phyloP scores from a whole-genome alignment of 2,329 filamentous ascomycete genomes.

The Pseudovirgaria hyperparasitica region DNA sequence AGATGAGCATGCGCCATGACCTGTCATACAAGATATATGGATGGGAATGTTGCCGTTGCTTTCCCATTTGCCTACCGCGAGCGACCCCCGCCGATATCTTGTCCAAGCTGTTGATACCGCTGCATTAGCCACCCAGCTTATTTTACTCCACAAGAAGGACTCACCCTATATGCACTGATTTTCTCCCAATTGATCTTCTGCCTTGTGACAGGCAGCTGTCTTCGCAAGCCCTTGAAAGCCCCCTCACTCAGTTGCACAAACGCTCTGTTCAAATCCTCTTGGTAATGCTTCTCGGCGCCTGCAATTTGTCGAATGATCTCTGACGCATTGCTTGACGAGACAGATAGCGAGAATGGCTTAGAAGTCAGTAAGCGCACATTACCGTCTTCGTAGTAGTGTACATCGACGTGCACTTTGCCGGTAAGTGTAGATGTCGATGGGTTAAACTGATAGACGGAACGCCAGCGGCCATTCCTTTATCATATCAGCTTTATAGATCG shows the following conservation, averaged over 20 bases:
- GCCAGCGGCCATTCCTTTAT: conserved; percentile 85
- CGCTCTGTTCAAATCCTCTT: conserved; percentile 87
- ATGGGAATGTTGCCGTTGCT: background rate
- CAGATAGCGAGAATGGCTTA: conserved; percentile 54
- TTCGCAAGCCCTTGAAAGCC: conserved; percentile 82
- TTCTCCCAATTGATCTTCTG: conserved; percentile 99
- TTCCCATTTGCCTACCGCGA: conserved; percentile 15
- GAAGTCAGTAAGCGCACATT: conserved; percentile 90
- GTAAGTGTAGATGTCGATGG: conserved; percentile 54
- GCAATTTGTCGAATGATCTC: conserved; percentile 71
- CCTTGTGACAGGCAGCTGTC: conserved; percentile 88
- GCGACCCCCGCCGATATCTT: conserved; percentile 39
- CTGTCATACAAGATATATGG: background rate
- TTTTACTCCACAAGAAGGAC: conserved; percentile 33
- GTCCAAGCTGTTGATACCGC: conserved; percentile 24
- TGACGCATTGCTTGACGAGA: conserved; percentile 50
- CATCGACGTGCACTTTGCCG: conserved; percentile 80
- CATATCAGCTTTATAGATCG: background rate
- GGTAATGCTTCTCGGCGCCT: conserved; percentile 75
- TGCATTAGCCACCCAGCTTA: conserved; percentile 3
- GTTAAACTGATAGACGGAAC: conserved; percentile 70
- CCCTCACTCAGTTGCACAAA: conserved; percentile 85
- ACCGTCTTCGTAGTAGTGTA: conserved; percentile 99
- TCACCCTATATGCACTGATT: conserved; percentile 70
- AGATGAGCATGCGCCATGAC: background rate